phyloP scores from a whole-genome alignment of 768 basidiomycete species.

The Leccinum longicurvipes region DNA sequence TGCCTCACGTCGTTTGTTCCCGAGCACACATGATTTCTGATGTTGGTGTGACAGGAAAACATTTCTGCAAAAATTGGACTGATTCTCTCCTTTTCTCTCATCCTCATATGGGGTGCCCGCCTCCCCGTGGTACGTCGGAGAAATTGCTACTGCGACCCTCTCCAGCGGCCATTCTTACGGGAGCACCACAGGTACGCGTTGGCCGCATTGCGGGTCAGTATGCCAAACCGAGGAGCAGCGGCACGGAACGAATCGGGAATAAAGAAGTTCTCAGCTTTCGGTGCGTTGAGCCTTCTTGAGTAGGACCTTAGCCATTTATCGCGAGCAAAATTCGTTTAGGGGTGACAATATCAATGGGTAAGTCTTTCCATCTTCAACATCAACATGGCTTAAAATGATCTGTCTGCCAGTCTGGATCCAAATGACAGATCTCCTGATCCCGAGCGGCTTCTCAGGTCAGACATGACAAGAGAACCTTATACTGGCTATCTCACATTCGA shows the following conservation, averaged over 20 bases:
- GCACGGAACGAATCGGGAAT: conserved; percentile 73
- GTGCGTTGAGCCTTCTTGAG: conserved; percentile 38
- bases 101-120: conserved; percentile 91
- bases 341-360: conserved; percentile 97
- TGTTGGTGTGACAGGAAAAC: conserved; percentile 56
- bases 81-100: conserved; percentile 92
- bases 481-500: conserved; percentile 4
- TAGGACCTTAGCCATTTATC: background rate
- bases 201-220: conserved; percentile 96
- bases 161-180: conserved; percentile 4
- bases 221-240: conserved; percentile 88
- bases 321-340: conserved; percentile 37
- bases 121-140: conserved; percentile 73
- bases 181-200: conserved; percentile 57
- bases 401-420: conserved; percentile 46
- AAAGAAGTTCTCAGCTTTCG: conserved; percentile 83
- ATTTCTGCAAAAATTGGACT: conserved; percentile 86
- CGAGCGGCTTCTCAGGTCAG: conserved; percentile 73
- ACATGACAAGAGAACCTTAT: background rate
- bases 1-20: conserved; percentile 23
- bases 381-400: background rate
- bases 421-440: conserved; percentile 88
- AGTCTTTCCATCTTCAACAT: conserved; percentile 14
- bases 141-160: background rate
- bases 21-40: conserved; percentile 7